Base-by-base conservation (phyloP, 2,329 filamentous ascomycete genomes). In the Cladosporium sp. region DNA sequence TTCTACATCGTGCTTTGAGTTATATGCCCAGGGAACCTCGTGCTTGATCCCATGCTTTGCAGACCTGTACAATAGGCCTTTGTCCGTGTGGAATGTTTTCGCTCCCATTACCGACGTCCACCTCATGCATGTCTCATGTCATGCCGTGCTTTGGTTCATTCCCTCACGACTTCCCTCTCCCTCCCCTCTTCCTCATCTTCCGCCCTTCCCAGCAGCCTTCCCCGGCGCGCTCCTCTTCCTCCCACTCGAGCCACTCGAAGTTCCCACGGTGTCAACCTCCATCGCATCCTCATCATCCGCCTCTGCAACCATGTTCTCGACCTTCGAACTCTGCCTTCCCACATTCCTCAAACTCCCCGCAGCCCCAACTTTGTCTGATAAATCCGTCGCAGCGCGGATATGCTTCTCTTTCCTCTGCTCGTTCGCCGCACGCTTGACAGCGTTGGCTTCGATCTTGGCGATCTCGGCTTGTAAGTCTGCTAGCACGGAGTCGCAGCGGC, bases 391-490 rank as follows among this genome's bases (percentile, higher is more conserved):
- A 15, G 64, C 66, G 58, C 66, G 73, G 28, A 76, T 61, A 47
- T 76, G 74, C 54, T 71, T 65, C 60, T 68, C 73, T 66, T 65
- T 74, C 72, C 74, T 75, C 62, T 70, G 63, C 66, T 73, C 71
- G 66, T 74, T 68, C 67, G 73, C 68, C 69, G 78, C 68, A 28
- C 74, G 66, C 54, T 71, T 68, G 53, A 71, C 67, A 1, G 77
- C 76, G 9, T 72, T 70, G 8, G 65, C 61, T 63, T 83, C 86
- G 60, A 97, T 85, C 32, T 74, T 77, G 13, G 78, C 78, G 57
- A 96, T 89, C 71, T 96, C 88, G 1, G 77, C 76, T 62, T 96
- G 91, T 3, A 99, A 82, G 28, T 88, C 88, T 0, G 74, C 76
- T 2, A 97, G 83, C 1, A 91, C 90, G 3, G 79, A 75, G 5